Evolutionary conservation across 2,329 filamentous ascomycete genomes (phyloP), one percentile per base, ranked within the genome.

Genomic region (Aspergillus niger): DNA sequence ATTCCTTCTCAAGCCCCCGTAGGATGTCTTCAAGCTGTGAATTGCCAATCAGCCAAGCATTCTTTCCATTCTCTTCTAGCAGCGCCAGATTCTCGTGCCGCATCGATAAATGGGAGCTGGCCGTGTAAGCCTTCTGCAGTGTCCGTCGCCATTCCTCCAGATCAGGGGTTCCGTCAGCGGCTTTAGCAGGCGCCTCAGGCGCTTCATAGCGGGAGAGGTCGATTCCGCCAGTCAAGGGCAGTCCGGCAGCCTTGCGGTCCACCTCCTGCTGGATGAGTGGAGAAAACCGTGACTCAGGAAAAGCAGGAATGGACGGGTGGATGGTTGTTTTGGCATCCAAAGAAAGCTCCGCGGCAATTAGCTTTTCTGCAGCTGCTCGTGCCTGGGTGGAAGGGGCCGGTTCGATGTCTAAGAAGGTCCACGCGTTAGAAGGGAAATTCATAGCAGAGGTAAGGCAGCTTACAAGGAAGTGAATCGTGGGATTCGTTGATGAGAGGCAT

Each of bases 11-110:
- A 26, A 96, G 71, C 11, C 76, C 76, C 54, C 83, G 83, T 55
- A 96, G 77, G 44, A 91, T 84, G 47, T 86, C 85, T 77, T 97
- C 94, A 20, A 92, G 76, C 67, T 91, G 87, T 68, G 89, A 86
- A 76, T 99, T 99, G 5, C 86, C 86, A 8, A 96, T 84, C 58
- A 99, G 82, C 94, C 95, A 98, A 8, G 91, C 89, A 75, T 97
- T 97, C 78, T 91, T 91, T 67, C 94, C 95, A 76, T 89, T 89
- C 54, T 83, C 83, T 69, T 95, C 91, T 20, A 97, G 85, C n/a
- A 97, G 82, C 1, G 82, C 80, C 17, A 97, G 85, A 76, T 89
- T 86, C 47, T 83, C 81, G 54, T 83, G 76, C 26, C 86, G 79
- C 54, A 78, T 79, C 2, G 80, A 76, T 22, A 90, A 78, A 72